phyloP scores from a whole-genome alignment of 2,329 filamentous ascomycete species.

The Colletotrichum musae region DNA sequence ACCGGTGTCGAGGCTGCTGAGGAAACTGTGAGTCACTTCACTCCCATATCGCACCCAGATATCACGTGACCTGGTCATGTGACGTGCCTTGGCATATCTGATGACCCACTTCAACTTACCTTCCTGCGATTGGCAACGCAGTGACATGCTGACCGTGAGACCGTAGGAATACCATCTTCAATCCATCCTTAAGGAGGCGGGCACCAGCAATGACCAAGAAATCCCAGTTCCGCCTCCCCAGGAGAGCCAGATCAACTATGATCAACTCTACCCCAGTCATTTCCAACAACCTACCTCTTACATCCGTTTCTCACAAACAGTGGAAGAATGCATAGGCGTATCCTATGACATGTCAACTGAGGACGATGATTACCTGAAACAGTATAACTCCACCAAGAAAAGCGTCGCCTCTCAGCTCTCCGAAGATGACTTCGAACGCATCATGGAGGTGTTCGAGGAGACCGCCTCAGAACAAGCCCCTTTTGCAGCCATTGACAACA shows the following conservation, averaged over 20 bases:
- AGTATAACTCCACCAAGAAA: slow-evolving; percentile 84
- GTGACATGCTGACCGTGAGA: slow-evolving; percentile 48
- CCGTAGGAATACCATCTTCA: slow-evolving; percentile 94
- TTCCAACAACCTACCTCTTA: slow-evolving; percentile 92
- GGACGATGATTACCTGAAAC: slow-evolving; percentile 87
- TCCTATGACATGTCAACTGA: slow-evolving; percentile 96
- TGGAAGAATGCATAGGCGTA: slow-evolving; percentile 93
- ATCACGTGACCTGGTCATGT: slow-evolving; percentile 66
- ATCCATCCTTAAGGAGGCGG: slow-evolving; percentile 76
- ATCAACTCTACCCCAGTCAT: slow-evolving; percentile 83
- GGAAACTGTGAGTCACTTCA: slow-evolving; percentile 85
- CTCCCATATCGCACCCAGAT: slow-evolving; percentile 49
- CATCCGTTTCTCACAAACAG: slow-evolving; percentile 97
- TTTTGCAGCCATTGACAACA: slow-evolving; percentile 90
- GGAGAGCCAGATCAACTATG: slow-evolving; percentile 83
- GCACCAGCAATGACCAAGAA: slow-evolving; percentile 70
- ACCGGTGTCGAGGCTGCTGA: slow-evolving; percentile 98
- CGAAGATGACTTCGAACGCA: slow-evolving; percentile 92
- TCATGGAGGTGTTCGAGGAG: slow-evolving; percentile 96
- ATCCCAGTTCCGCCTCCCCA: slow-evolving; percentile 77
- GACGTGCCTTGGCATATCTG: slow-evolving; percentile 47
- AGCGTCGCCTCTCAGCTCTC: slow-evolving; percentile 74
- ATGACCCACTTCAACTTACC: not conserved
- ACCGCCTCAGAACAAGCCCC: slow-evolving; percentile 87
- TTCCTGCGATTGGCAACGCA: slow-evolving; percentile 29